Percentiles rank a stretch among this genome's conserved stretches.
phyloP scores from a whole-genome alignment of 202 grass and related monocot species.

The Bolboschoenoplectus hybrid region DNA sequence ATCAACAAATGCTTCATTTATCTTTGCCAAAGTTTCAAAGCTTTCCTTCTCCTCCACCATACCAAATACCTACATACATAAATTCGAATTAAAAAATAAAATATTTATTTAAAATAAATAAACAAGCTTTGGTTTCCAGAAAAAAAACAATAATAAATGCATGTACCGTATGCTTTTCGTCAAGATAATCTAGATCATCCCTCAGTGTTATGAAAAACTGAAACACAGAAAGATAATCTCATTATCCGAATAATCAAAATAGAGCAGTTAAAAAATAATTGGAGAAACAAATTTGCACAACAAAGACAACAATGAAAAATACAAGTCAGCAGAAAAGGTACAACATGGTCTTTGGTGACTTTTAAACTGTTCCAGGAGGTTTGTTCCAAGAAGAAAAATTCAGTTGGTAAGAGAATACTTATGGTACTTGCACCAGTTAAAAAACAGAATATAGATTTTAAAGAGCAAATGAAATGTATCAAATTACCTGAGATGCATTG shows the following conservation, averaged over 20 bases:
- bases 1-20: slow-evolving; percentile 97
- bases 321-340: neutral
- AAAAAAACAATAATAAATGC: slow-evolving; percentile 29
- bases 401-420: neutral
- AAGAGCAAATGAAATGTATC: neutral
- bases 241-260: slow-evolving; percentile 11
- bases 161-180: slow-evolving; percentile 89
- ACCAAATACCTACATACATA: slow-evolving; percentile 73
- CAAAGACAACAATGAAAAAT: slow-evolving; percentile 6
- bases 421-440: neutral
- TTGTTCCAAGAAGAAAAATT: slow-evolving; percentile 10
- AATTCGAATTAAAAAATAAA: neutral
- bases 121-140: neutral
- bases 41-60: slow-evolving; percentile 77
- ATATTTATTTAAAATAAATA: neutral
- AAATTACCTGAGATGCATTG: slow-evolving; percentile 86
- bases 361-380: neutral
- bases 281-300: neutral
- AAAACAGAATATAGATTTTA: slow-evolving; percentile 19
- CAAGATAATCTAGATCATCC: slow-evolving; percentile 94
- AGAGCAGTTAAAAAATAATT: neutral
- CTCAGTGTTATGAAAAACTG: slow-evolving; percentile 94
- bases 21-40: slow-evolving; percentile 82
- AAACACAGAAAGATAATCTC: slow-evolving; percentile 7
- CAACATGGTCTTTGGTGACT: slow-evolving; percentile 13